Percentiles rank a stretch among this genome's conserved stretches.
These are phyloP conservation scores for Cladosporium phlei DNA, from an alignment of 2,329 filamentous ascomycete genomes.

Conservation along the genomic window DNA sequence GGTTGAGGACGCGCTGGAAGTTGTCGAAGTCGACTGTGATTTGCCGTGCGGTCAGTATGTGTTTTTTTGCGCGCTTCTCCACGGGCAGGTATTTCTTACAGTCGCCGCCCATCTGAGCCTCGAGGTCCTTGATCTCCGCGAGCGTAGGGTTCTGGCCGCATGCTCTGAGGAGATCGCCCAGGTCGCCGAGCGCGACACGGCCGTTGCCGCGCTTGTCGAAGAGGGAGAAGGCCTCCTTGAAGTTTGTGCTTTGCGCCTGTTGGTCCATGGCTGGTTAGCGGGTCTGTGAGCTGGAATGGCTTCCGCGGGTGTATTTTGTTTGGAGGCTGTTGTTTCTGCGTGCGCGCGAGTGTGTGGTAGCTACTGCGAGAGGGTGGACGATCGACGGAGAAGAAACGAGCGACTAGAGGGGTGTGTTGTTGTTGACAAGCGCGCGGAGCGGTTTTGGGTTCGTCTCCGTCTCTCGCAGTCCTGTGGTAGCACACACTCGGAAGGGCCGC, in stretches of 20 bases:
- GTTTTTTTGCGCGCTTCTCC: background rate
- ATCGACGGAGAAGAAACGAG: too few relatives aligned
- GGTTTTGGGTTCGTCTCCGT: constrained; percentile 10
- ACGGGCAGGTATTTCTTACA: constrained; percentile 61
- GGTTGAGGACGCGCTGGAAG: constrained; percentile 94
- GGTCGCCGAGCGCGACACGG: constrained; percentile 76
- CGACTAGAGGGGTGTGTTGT: constrained; percentile 7
- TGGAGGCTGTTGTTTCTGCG: background rate
- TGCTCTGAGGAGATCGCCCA: constrained; percentile 90
- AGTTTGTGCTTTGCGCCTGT: constrained; percentile 88
- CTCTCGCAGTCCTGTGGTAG: constrained; percentile 2
- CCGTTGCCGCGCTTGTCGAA: constrained; percentile 99
- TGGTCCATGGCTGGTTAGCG: constrained; percentile 26
- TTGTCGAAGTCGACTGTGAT: constrained; percentile 88
- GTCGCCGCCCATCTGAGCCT: constrained; percentile 82
- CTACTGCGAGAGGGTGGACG: too few relatives aligned
- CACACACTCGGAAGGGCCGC: constrained; percentile 9
- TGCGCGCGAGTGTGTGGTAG: background rate
- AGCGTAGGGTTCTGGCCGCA: constrained; percentile 98
- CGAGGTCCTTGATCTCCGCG: constrained; percentile 84
- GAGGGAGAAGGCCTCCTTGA: constrained; percentile 99
- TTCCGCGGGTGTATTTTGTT: background rate
- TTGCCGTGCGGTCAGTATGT: background rate
- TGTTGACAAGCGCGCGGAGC: constrained; percentile 7
- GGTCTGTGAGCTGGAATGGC: too few relatives aligned